Evolutionary conservation across 2,329 filamentous ascomycete genomes (phyloP).

Genomic region (Aspergillus viridinutans): DNA sequence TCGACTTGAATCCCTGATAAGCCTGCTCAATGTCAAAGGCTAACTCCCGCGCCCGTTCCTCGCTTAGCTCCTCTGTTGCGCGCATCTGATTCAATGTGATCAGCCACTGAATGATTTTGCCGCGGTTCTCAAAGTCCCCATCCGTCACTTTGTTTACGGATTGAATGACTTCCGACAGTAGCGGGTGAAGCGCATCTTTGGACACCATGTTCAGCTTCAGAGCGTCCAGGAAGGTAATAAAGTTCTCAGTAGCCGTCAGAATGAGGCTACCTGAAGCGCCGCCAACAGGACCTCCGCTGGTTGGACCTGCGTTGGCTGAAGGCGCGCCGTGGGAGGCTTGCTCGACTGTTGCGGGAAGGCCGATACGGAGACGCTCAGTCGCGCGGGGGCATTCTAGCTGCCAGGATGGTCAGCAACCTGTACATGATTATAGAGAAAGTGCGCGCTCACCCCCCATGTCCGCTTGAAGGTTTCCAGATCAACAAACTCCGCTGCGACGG

Average conservation of each 20-base stretch:
- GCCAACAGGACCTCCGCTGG: conserved; percentile 24
- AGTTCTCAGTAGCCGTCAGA: conserved; percentile 89
- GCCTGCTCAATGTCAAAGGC: conserved; percentile 92
- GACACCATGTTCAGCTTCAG: conserved; percentile 86
- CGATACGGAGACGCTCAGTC: conserved; percentile 85
- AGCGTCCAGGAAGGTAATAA: conserved; percentile 96
- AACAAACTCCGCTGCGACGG: conserved; percentile 80
- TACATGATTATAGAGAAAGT: not conserved
- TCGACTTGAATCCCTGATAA: conserved; percentile 88
- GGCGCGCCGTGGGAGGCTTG: conserved; percentile 52
- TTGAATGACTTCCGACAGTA: conserved; percentile 93
- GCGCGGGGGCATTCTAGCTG: conserved; percentile 93
- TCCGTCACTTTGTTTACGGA: conserved; percentile 96
- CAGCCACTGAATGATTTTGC: conserved; percentile 97
- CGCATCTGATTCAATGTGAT: conserved; percentile 98
- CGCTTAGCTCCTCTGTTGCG: conserved; percentile 82
- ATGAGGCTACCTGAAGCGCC: conserved; percentile 63
- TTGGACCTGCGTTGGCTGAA: conserved; percentile 36
- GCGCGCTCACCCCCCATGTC: conserved; percentile 74
- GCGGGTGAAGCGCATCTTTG: conserved; percentile 92
- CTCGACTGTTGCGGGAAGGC: conserved; percentile 79
- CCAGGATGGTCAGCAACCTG: conserved; percentile 9
- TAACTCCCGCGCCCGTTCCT: conserved; percentile 82
- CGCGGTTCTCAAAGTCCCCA: conserved; percentile 87
- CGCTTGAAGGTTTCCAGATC: conserved; percentile 87